These are phyloP conservation scores for Glonium stellatum DNA, from an alignment of 495 filamentous ascomycete species.

Conservation along the genomic window DNA sequence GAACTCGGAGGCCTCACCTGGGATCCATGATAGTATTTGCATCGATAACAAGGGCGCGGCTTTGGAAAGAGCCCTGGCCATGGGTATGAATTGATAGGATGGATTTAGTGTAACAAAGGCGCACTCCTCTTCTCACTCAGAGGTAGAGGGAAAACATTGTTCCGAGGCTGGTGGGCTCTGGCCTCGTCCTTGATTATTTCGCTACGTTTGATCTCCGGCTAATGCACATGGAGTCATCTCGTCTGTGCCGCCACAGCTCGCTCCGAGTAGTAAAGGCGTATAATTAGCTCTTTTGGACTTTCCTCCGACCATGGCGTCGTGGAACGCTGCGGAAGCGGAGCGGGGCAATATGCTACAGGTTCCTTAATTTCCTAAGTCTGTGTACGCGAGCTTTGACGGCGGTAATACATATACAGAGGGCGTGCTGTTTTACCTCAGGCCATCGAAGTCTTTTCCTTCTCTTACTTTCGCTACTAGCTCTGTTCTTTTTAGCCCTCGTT, in stretches of 20 bases:
- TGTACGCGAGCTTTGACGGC: neutral
- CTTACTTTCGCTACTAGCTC: neutral
- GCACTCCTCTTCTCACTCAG: too few relatives aligned
- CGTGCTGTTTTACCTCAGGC: neutral
- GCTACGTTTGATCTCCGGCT: constrained; percentile 2
- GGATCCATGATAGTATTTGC: too few relatives aligned
- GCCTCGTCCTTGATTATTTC: constrained; percentile 1
- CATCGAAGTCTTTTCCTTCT: neutral
- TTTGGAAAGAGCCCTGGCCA: too few relatives aligned
- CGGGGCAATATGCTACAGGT: neutral
- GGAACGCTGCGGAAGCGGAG: neutral
- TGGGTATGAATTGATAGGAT: too few relatives aligned
- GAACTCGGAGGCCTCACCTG: too few relatives aligned
- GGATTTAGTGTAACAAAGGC: too few relatives aligned
- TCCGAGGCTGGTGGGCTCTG: too few relatives aligned
- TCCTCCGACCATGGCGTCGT: neutral
- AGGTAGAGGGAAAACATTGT: too few relatives aligned
- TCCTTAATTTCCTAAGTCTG: constrained; percentile 1
- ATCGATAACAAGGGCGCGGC: too few relatives aligned
- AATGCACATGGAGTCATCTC: neutral
- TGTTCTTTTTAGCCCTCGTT: neutral
- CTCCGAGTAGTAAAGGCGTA: neutral
- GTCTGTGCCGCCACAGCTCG: neutral
- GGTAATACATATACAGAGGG: neutral
- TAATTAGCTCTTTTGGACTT: neutral